Evolutionary conservation across 805 yeast genomes (phyloP).

Genomic region (Scheffersomyces ergatensis): DNA sequence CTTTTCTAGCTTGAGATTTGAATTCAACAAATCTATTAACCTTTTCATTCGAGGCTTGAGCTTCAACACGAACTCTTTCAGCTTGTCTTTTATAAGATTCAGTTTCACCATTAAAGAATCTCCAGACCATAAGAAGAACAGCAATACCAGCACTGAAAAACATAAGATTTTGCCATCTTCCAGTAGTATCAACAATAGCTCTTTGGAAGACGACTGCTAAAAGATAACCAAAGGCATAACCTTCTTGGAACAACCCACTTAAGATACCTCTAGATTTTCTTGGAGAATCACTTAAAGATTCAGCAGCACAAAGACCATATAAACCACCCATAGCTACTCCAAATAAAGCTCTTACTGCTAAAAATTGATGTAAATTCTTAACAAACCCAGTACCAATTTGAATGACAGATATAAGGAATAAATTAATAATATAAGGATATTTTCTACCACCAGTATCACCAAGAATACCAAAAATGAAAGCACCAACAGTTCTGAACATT

Average conservation of each 20-base stretch:
- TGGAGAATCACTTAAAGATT: conserved; percentile 67
- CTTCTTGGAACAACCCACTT: conserved; percentile 57
- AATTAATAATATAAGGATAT: conserved; percentile 58
- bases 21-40: conserved; percentile 9
- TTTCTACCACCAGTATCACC: conserved; percentile 68
- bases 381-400: conserved; percentile 70
- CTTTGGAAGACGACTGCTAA: conserved; percentile 64
- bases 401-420: conserved; percentile 45
- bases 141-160: conserved; percentile 64
- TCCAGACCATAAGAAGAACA: conserved; percentile 54
- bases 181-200: conserved; percentile 44
- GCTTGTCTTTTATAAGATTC: conserved; percentile 39
- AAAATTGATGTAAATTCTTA: conserved; percentile 54
- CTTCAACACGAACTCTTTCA: conserved; percentile 5
- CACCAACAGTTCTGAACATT: conserved; percentile 72
- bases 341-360: conserved; percentile 61
- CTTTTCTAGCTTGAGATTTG: conserved; percentile 8
- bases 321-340: conserved; percentile 75
- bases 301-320: conserved; percentile 63
- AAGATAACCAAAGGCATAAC: conserved; percentile 66
- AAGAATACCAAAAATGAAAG: conserved; percentile 59
- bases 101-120: conserved; percentile 60
- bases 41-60: conserved; percentile 5
- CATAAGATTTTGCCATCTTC: conserved; percentile 1
- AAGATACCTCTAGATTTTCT: conserved; percentile 55